Conservation (phyloP, 2,329 filamentous ascomycete species). For the Alternaria arbusti region DNA sequence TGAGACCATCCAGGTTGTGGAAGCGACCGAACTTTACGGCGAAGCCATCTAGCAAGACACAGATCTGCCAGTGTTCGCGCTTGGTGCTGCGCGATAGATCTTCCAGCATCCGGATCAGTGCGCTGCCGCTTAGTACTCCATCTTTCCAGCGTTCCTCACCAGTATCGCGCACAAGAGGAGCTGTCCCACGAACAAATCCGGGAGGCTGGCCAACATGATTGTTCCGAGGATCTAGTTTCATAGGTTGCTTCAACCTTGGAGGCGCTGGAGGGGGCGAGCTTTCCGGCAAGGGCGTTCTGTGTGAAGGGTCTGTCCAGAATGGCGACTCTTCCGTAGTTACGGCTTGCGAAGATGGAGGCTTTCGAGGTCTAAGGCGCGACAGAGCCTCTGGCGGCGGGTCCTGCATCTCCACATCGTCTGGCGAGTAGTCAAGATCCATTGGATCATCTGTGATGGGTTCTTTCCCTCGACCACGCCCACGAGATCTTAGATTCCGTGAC, state of each 20-base stretch:
- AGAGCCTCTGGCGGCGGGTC: not conserved
- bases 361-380: not conserved
- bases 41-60: constrained; percentile 12
- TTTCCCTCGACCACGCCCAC: not conserved
- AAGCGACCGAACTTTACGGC: constrained; percentile 13
- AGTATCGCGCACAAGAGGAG: not conserved
- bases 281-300: not conserved
- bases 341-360: not conserved
- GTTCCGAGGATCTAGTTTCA: not conserved
- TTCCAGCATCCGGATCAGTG: constrained; percentile 6
- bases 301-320: not conserved
- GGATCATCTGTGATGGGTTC: not conserved
- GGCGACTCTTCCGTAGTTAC: not conserved
- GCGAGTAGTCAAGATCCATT: not conserved
- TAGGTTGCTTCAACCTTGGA: not conserved
- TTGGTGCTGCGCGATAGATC: constrained; percentile 4
- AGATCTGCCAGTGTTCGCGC: not conserved
- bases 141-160: not conserved
- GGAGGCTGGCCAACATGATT: not conserved
- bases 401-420: not conserved
- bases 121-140: constrained; percentile 8
- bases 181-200: not conserved
- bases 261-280: not conserved
- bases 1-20: constrained; percentile 15
- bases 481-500: not conserved